Conservation (phyloP, 257 asterid species). For the Leptodermis oblonga region DNA sequence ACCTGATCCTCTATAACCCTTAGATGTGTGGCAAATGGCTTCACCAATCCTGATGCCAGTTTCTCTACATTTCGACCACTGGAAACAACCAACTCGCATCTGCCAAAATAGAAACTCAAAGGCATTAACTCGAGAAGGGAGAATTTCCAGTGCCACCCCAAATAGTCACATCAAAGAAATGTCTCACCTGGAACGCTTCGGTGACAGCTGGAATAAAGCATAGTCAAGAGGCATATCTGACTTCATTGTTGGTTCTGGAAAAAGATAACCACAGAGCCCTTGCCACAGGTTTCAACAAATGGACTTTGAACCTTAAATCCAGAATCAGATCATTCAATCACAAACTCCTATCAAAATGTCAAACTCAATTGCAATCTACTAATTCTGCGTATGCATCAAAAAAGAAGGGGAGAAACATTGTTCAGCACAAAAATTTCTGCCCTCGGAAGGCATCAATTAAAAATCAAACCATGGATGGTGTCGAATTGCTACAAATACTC, state of each 20-base stretch:
- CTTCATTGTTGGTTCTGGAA: constrained; percentile 46
- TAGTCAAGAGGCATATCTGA: constrained; percentile 68
- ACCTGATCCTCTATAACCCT: constrained; percentile 78
- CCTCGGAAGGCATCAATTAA: not conserved
- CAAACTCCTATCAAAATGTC: constrained; percentile 18
- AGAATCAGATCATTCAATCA: constrained; percentile 22
- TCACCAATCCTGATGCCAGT: constrained; percentile 84
- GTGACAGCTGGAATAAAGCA: constrained; percentile 87
- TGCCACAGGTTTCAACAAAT: constrained; percentile 27
- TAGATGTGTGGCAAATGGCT: constrained; percentile 77
- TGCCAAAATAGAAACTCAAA: constrained; percentile 28
- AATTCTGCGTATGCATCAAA: constrained; percentile 9
- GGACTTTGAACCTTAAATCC: constrained; percentile 20
- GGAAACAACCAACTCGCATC: constrained; percentile 84
- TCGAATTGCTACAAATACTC: not conserved
- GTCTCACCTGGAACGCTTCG: constrained; percentile 68
- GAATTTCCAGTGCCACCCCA: not conserved
- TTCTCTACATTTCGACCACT: constrained; percentile 73
- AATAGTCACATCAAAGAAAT: constrained; percentile 2
- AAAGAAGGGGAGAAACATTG: not conserved
- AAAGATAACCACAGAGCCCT: constrained; percentile 13
- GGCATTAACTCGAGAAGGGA: constrained; percentile 5
- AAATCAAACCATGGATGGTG: not conserved
- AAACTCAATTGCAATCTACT: not conserved
- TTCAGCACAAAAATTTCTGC: not conserved